These are phyloP conservation scores for Spergularia marina DNA, from an alignment of 148 eudicot species.

Conservation along the genomic window DNA sequence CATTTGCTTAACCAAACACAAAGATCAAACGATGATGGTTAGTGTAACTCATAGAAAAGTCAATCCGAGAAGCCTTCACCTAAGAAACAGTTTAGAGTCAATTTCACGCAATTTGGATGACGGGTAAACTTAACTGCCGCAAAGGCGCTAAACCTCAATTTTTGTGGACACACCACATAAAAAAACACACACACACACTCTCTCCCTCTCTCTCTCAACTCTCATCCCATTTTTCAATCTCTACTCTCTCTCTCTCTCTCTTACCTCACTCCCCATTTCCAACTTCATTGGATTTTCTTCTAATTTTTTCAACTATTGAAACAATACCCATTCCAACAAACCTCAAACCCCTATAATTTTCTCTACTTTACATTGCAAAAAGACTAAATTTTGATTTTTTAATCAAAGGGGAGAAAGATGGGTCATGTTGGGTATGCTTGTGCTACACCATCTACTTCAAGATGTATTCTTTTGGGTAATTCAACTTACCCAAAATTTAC, in stretches of 20 bases:
- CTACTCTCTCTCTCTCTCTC: neutral
- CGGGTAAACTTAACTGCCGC: slow-evolving; percentile 12
- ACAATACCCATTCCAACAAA: neutral
- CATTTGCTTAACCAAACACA: too few species aligned
- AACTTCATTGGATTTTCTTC: neutral
- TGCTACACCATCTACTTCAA: slow-evolving; percentile 27
- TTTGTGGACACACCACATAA: slow-evolving; percentile 7
- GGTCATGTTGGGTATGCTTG: slow-evolving; percentile 25
- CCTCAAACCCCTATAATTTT: neutral
- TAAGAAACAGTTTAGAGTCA: too few species aligned
- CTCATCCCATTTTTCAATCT: too few species aligned
- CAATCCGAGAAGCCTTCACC: too few species aligned
- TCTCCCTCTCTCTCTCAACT: neutral
- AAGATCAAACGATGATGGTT: too few species aligned
- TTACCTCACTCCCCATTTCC: neutral
- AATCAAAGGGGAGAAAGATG: slow-evolving; percentile 16
- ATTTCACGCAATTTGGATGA: neutral
- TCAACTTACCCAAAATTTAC: slow-evolving; percentile 18
- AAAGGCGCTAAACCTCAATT: slow-evolving; percentile 11
- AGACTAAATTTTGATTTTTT: neutral
- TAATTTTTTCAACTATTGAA: neutral
- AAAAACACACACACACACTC: slow-evolving; percentile 15
- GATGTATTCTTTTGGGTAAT: slow-evolving; percentile 20
- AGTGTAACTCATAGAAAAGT: too few species aligned
- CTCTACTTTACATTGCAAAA: neutral